Conservation (phyloP, 441 rosid species). For the Breynia disticha region DNA sequence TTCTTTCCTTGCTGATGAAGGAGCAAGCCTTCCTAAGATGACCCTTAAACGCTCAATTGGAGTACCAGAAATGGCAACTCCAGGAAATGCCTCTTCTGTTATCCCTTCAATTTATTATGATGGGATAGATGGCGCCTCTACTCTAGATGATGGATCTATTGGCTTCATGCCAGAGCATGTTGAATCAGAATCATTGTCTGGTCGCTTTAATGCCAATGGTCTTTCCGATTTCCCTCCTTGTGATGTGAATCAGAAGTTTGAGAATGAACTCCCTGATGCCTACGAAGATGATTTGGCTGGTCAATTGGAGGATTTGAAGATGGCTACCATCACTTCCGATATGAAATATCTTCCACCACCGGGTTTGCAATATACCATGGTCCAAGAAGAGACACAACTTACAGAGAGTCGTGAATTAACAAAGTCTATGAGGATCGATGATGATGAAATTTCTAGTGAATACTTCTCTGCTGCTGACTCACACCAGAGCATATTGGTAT, state of each 20-base stretch:
- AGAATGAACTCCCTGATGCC: slow-evolving; percentile 26
- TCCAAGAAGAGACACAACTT: slow-evolving; percentile 30
- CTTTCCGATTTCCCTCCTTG: slow-evolving; percentile 24
- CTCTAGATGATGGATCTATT: slow-evolving; percentile 28
- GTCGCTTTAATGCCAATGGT: slow-evolving; percentile 27
- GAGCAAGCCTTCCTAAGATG: slow-evolving; percentile 80
- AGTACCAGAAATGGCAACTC: slow-evolving; percentile 36
- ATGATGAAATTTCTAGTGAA: slow-evolving; percentile 44
- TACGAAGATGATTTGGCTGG: slow-evolving; percentile 20
- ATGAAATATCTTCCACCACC: slow-evolving; percentile 21
- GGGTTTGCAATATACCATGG: slow-evolving; percentile 26
- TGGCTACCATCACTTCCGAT: slow-evolving; percentile 16
- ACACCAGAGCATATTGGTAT: slow-evolving; percentile 82
- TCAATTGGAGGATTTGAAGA: slow-evolving; percentile 26
- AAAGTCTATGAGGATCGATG: slow-evolving; percentile 35
- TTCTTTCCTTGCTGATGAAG: slow-evolving; percentile 96
- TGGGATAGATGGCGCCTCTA: slow-evolving; percentile 21
- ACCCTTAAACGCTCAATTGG: slow-evolving; percentile 32
- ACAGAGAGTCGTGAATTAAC: slow-evolving; percentile 26
- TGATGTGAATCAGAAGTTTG: slow-evolving; percentile 22
- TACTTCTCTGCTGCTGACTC: slow-evolving; percentile 69
- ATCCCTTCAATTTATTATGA: slow-evolving; percentile 21
- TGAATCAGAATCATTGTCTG: slow-evolving; percentile 27
- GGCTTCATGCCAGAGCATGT: slow-evolving; percentile 24
- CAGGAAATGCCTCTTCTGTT: slow-evolving; percentile 31